These are phyloP conservation scores for Centaurea solstitialis DNA, from an alignment of 129 eudicot genomes.

Conservation along the genomic window DNA sequence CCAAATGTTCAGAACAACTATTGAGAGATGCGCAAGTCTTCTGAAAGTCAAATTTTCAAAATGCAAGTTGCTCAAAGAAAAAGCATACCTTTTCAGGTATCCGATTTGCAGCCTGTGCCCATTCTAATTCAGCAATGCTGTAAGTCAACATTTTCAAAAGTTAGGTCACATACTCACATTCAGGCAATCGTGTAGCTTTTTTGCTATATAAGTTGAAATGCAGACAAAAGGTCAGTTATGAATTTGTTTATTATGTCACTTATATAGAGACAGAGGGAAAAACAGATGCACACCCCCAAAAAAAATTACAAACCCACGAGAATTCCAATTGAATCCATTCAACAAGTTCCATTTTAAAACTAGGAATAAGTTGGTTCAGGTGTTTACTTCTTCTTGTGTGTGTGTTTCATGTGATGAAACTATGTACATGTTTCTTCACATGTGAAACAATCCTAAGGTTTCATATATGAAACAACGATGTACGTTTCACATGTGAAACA, in stretches of 20 bases:
- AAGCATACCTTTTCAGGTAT: constrained; percentile 55
- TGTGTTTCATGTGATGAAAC: too few relatives aligned
- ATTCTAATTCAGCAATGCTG: constrained; percentile 57
- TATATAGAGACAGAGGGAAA: too few relatives aligned
- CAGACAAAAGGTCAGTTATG: not conserved
- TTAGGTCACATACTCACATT: constrained; percentile 8
- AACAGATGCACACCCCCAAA: too few relatives aligned
- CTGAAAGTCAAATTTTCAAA: not conserved
- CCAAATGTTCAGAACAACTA: constrained; percentile 14
- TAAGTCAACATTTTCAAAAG: constrained; percentile 18
- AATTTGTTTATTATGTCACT: not conserved
- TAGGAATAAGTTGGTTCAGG: too few relatives aligned
- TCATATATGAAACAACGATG: too few relatives aligned
- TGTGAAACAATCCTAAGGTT: constrained; percentile 26
- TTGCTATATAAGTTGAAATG: not conserved
- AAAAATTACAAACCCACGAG: too few relatives aligned
- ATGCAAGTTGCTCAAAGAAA: constrained; percentile 14
- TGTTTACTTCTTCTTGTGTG: not conserved
- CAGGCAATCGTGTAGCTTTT: not conserved
- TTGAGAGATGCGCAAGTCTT: not conserved
- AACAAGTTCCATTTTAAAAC: too few relatives aligned
- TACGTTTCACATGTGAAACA: too few relatives aligned
- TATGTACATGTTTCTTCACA: not conserved
- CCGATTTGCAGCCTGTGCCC: constrained; percentile 64
- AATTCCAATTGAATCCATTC: too few relatives aligned